Evolutionary conservation across 1,139 yeast genomes (phyloP).

Genomic region (Saccharomyces hybrid): DNA sequence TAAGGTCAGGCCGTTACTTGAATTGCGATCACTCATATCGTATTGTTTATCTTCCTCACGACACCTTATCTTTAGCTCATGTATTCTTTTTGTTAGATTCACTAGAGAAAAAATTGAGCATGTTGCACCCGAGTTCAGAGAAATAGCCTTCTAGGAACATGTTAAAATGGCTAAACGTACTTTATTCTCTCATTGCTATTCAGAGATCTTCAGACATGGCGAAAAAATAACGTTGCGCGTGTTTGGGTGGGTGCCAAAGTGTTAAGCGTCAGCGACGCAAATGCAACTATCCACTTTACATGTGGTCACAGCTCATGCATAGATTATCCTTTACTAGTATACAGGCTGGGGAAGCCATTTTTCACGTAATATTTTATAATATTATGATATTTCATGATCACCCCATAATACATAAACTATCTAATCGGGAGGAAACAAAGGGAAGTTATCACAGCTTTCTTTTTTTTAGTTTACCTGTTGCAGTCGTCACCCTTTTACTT

Average conservation of each 20-base stretch:
- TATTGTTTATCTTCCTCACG: background rate
- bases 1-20: conserved; percentile 12
- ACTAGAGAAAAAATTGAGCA: background rate
- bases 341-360: background rate
- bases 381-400: background rate
- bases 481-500: conserved; percentile 55
- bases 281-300: background rate
- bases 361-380: no score
- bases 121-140: background rate
- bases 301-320: background rate
- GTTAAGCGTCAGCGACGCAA: background rate
- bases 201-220: background rate
- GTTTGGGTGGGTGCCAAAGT: background rate
- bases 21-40: background rate
- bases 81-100: background rate
- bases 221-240: background rate
- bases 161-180: background rate
- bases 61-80: background rate
- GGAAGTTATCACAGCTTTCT: conserved; percentile 12
- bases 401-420: background rate
- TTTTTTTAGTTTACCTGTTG: conserved; percentile 44
- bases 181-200: background rate
- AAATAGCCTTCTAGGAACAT: background rate
- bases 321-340: background rate
- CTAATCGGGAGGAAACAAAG: no score